Evolutionary conservation across 2,329 filamentous ascomycete genomes (phyloP).

Genomic region (Cladosporium colombiae): DNA sequence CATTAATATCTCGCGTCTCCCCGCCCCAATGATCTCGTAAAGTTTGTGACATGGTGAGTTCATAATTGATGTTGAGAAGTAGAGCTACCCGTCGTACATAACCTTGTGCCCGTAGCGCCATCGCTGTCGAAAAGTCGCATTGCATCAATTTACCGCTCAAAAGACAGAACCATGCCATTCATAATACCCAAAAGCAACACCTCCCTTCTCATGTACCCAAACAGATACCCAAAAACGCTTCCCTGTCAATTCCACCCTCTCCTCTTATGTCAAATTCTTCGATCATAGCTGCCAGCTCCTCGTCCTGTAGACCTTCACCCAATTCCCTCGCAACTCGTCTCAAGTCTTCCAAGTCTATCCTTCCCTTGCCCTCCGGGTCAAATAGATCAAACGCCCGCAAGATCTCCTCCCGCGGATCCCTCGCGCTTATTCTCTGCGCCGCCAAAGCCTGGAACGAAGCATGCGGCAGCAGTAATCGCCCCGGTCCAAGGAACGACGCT

Average conservation of each 20-base stretch:
- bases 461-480: slow-evolving; percentile 70
- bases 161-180: neutral
- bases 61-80: neutral
- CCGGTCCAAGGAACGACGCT: slow-evolving; percentile 45
- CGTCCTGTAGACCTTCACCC: slow-evolving; percentile 88
- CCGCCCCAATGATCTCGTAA: neutral
- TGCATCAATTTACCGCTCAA: neutral
- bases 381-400: slow-evolving; percentile 89
- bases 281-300: slow-evolving; percentile 93
- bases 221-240: slow-evolving; percentile 68
- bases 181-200: neutral
- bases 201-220: slow-evolving; percentile 41
- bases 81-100: neutral
- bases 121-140: neutral
- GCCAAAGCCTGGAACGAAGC: slow-evolving; percentile 72
- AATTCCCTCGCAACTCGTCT: slow-evolving; percentile 84
- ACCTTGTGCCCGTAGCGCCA: neutral
- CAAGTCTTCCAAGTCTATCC: slow-evolving; percentile 86
- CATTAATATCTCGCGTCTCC: neutral
- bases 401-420: slow-evolving; percentile 90
- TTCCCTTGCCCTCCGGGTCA: slow-evolving; percentile 87
- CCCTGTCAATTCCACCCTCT: slow-evolving; percentile 71
- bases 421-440: slow-evolving; percentile 74
- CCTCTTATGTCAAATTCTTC: slow-evolving; percentile 96
- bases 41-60: neutral